Evolutionary conservation across 1,139 yeast genomes (phyloP).

Genomic region (Kluyveromyces sp.): DNA sequence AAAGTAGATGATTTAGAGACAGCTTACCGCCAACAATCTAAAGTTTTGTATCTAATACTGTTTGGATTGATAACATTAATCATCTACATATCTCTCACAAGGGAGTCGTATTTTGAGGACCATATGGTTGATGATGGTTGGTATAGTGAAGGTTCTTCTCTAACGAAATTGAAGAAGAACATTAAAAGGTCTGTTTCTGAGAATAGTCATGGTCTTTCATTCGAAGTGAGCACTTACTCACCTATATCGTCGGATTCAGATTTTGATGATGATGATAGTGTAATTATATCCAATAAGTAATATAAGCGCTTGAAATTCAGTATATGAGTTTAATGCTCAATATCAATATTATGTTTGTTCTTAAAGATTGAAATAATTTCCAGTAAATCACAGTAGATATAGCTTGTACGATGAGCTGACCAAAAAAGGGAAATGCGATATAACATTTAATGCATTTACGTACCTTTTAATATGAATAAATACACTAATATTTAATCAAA

Average conservation of each 20-base stretch:
- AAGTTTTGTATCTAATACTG: slow-evolving; percentile 48
- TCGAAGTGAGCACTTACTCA: neutral
- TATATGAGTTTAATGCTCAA: too few relatives aligned
- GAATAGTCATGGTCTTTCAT: neutral
- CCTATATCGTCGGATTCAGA: slow-evolving; percentile 2
- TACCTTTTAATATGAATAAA: too few relatives aligned
- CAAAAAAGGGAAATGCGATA: too few relatives aligned
- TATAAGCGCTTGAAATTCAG: neutral
- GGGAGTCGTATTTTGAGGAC: slow-evolving; percentile 40
- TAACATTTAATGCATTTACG: too few relatives aligned
- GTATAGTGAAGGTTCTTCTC: slow-evolving; percentile 11
- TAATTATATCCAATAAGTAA: neutral
- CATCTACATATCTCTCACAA: slow-evolving; percentile 51
- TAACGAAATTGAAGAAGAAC: slow-evolving; percentile 9
- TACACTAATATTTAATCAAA: too few relatives aligned
- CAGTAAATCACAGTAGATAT: too few relatives aligned
- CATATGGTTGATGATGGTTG: slow-evolving; percentile 16
- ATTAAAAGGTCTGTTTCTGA: slow-evolving; percentile 5
- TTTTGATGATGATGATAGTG: slow-evolving; percentile 5
- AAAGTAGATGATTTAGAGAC: slow-evolving; percentile 34
- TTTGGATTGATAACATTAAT: slow-evolving; percentile 44
- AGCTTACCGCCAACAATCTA: slow-evolving; percentile 51
- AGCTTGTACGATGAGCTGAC: too few relatives aligned
- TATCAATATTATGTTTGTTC: too few relatives aligned
- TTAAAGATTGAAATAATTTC: too few relatives aligned